These are phyloP conservation scores for Tetrapisispora namnaoensis DNA, from an alignment of 805 yeast genomes.

Conservation along the genomic window DNA sequence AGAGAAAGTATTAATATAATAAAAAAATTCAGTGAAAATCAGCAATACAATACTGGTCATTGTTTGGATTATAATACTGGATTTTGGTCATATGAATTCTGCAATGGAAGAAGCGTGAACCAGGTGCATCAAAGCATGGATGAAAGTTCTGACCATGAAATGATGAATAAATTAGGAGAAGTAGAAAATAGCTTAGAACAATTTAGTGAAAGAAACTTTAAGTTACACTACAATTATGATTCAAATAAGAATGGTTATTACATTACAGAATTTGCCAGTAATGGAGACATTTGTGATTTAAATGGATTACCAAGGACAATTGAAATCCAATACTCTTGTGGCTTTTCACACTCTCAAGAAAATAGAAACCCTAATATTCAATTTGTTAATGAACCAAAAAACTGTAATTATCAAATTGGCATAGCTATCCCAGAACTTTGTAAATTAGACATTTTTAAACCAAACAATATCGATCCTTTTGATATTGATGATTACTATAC, in stretches of 20 bases:
- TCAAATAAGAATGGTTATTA: conserved; percentile 23
- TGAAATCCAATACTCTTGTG: conserved; percentile 50
- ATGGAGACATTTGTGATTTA: conserved; percentile 53
- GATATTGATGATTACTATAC: neutral
- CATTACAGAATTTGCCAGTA: conserved; percentile 28
- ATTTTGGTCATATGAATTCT: conserved; percentile 48
- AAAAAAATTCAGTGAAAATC: conserved; percentile 7
- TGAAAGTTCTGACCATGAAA: neutral
- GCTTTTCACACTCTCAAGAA: conserved; percentile 6
- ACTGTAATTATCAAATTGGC: conserved; percentile 45
- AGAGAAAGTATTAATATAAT: conserved; percentile 11
- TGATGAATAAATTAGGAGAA: conserved; percentile 28
- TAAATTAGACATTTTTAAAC: conserved; percentile 16
- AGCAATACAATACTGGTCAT: conserved; percentile 4
- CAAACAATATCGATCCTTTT: conserved; percentile 1
- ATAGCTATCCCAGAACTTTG: conserved; percentile 44
- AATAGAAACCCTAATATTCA: conserved; percentile 12
- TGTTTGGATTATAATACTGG: conserved; percentile 28
- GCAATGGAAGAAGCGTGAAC: conserved; percentile 39
- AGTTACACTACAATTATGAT: conserved; percentile 19
- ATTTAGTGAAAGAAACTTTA: conserved; percentile 14
- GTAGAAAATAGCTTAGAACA: conserved; percentile 25
- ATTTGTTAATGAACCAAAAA: conserved; percentile 34
- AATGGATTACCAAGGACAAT: conserved; percentile 43
- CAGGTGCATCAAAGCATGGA: conserved; percentile 36